Percentiles rank a stretch among this genome's conserved stretches.
Evolutionary conservation across 108 stramenopile genomes (phyloP).

Genomic region (Cyclotella sp.): DNA sequence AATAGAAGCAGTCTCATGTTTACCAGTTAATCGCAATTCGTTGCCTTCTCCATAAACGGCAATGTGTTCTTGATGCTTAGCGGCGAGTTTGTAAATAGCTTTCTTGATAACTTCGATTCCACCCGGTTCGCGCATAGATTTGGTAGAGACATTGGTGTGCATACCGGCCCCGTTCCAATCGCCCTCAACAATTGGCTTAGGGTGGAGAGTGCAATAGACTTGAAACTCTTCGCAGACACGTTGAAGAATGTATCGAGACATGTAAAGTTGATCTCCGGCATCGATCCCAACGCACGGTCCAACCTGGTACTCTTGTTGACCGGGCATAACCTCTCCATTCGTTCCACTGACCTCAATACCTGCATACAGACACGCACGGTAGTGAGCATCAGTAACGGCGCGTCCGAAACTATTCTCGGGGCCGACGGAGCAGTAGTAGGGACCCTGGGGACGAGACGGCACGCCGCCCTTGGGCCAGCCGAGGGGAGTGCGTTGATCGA

Average conservation of each 20-base stretch:
- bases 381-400: conserved; percentile 91
- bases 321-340: conserved; percentile 99
- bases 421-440: conserved; percentile 97
- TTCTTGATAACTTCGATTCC: conserved; percentile 93
- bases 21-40: conserved; percentile 96
- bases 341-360: conserved; percentile 94
- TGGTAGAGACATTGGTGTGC: conserved; percentile 98
- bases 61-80: conserved; percentile 96
- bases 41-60: conserved; percentile 98
- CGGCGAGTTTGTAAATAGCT: conserved; percentile 96
- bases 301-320: conserved; percentile 98
- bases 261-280: conserved; percentile 97
- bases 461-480: conserved; percentile 96
- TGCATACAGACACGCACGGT: conserved; percentile 96
- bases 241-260: conserved; percentile 95
- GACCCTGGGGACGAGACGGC: conserved; percentile 90
- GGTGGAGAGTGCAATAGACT: conserved; percentile 95
- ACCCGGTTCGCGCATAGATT: conserved; percentile 94
- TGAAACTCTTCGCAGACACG: conserved; percentile 98
- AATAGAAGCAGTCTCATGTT: conserved; percentile 95
- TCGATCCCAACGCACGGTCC: conserved; percentile 98
- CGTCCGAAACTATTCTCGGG: conserved; percentile 96
- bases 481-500: conserved; percentile 88
- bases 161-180: conserved; percentile 99
- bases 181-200: conserved; percentile 97